Evolutionary conservation across 2,329 filamentous ascomycete species (phyloP), one percentile per base, ranked within the genome.

Genomic region (Lasiodiplodia theobromae): DNA sequence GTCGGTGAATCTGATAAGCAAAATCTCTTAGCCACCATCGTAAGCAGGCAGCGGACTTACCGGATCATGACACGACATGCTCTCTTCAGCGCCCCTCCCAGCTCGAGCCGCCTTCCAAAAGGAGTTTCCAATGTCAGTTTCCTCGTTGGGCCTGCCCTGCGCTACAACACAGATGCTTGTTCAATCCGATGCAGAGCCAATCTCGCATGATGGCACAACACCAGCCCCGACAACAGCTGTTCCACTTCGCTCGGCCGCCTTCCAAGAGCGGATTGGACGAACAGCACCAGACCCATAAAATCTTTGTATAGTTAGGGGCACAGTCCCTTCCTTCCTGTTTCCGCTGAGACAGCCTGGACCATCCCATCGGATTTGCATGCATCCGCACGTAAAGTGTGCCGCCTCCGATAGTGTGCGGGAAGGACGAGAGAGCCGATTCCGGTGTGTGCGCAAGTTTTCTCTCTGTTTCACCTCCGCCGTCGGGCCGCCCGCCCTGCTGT

Each of bases 1-100:
- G 60, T 34, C 47, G 28, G 18, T 40, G 44, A 34, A 31, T 64
- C 51, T 64, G 60, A 40, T 64, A 64, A 64, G 60, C 60, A 64
- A 31, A 47, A 25, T 14, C 6, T 28, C 40, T 14, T 63, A 60
- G 56, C 56, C 37, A 44, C 25, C 16, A 60, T 23, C n/a, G 14
- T 23, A 28, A 49, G 47, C 57, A 25, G 38, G 12, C 16, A 4
- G 16, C 38, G 57, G 57, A 62, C 44, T 6, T 62, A 12, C 23
- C 57, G 38, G 57, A 62, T 49, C n/a, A 7, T 18, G 56, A n/a
- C 31, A 25, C 28, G 28, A n/a, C 16, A 8, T 37, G 28, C 31
- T 21, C 28, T 3, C 31, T 31, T 3, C 18, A 47, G 44, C 44
- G n/a, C 44, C 16, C 31, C 53, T 37, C 23, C 21, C 16, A 16